These are phyloP conservation scores for Prunus mume DNA, from an alignment of 306 rosid genomes.

Conservation along the genomic window DNA sequence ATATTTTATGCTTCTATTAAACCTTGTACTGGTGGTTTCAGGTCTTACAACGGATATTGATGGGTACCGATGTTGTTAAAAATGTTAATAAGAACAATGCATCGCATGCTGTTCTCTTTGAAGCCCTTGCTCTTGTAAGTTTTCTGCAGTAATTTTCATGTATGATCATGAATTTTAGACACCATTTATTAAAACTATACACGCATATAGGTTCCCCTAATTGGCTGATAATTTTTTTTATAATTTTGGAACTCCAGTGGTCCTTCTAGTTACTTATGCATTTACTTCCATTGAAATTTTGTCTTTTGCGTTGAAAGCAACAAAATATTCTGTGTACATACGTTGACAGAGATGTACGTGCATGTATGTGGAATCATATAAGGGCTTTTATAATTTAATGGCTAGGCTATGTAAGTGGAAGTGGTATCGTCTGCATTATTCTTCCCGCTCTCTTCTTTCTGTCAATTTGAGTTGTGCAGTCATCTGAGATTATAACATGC, in stretches of 20 bases:
- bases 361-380: not conserved
- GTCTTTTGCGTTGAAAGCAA: not conserved
- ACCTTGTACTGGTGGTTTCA: conserved; percentile 44
- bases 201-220: not conserved
- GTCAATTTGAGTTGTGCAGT: not conserved
- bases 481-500: not conserved
- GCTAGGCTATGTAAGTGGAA: not conserved
- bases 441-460: not conserved
- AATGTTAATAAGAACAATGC: conserved; percentile 99
- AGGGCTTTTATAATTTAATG: not conserved
- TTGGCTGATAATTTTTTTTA: not conserved
- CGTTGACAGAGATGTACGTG: not conserved
- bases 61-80: conserved; percentile 99
- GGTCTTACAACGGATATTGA: conserved; percentile 96
- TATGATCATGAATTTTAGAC: not conserved
- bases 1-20: conserved; percentile 20
- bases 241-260: not conserved
- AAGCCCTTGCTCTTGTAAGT: conserved; percentile 98
- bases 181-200: not conserved
- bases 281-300: not conserved
- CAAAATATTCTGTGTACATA: not conserved
- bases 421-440: not conserved
- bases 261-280: not conserved
- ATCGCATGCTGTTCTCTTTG: conserved; percentile 98
- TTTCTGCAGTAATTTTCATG: not conserved